phyloP scores from a whole-genome alignment of 805 yeast species.

The Osmozyma mogii region DNA sequence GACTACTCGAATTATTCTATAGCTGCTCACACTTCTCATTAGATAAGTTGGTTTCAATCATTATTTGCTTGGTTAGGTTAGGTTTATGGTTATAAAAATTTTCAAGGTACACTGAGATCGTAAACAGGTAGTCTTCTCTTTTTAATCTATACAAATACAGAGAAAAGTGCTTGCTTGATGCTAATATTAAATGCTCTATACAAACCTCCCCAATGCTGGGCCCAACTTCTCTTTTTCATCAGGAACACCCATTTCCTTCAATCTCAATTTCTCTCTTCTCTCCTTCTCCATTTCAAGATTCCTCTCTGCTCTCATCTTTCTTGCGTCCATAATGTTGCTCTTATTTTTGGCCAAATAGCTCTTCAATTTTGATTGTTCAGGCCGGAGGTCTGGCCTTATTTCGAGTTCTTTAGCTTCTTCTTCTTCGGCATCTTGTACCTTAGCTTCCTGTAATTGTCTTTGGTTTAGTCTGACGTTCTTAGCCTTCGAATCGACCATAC shows the following conservation, averaged over 20 bases:
- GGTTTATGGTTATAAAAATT: too few relatives aligned
- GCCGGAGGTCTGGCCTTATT: slow-evolving; percentile 61
- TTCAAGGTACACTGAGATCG: too few relatives aligned
- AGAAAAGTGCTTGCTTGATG: too few relatives aligned
- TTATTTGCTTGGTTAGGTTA: too few relatives aligned
- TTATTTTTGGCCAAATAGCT: slow-evolving; percentile 75
- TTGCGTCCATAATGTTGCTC: slow-evolving; percentile 78
- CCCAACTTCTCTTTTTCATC: slow-evolving; percentile 13
- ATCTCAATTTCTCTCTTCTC: slow-evolving; percentile 39
- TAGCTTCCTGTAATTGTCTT: slow-evolving; percentile 37
- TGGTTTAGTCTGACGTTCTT: slow-evolving; percentile 56
- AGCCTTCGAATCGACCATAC: slow-evolving; percentile 71
- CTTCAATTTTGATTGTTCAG: slow-evolving; percentile 79
- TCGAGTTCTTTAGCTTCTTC: slow-evolving; percentile 41
- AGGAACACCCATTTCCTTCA: slow-evolving; percentile 12
- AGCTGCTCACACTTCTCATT: slow-evolving; percentile 26
- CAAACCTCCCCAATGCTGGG: slow-evolving; percentile 14
- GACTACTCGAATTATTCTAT: slow-evolving; percentile 37
- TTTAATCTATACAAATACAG: too few relatives aligned
- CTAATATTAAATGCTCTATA: too few relatives aligned
- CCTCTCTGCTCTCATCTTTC: slow-evolving; percentile 68
- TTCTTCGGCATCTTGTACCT: slow-evolving; percentile 29
- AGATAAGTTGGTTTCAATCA: too few relatives aligned
- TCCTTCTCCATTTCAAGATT: slow-evolving; percentile 70
- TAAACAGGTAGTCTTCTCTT: too few relatives aligned